Percentiles rank a stretch among this genome's conserved stretches.
These are phyloP conservation scores for Sugiyamaella japonica DNA, from an alignment of 1,139 yeast species.

Conservation along the genomic window DNA sequence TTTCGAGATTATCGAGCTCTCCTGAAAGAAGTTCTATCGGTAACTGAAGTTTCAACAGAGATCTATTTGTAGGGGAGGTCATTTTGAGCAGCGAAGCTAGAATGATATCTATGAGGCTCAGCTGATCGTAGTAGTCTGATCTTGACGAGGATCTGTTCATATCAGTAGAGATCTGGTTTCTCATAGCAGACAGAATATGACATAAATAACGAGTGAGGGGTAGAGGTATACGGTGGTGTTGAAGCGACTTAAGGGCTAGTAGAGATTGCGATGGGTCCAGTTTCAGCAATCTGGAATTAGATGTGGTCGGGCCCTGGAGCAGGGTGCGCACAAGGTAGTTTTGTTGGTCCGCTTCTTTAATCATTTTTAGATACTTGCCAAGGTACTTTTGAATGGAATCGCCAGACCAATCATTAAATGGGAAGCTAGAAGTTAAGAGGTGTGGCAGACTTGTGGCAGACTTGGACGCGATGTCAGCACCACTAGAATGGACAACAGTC, in stretches of 20 bases:
- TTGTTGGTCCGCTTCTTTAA: no score
- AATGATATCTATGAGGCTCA: not conserved
- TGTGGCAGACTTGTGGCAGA: constrained; percentile 2
- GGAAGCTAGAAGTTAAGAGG: not conserved
- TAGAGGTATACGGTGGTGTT: not conserved
- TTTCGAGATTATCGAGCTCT: not conserved
- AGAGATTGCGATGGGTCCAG: not conserved
- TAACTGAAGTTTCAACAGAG: not conserved
- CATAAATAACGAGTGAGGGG: not conserved
- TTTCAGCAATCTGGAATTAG: not conserved
- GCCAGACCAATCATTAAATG: not conserved
- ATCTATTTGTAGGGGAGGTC: not conserved
- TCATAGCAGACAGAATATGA: not conserved
- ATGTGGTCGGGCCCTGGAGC: not conserved
- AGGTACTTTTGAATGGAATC: not conserved
- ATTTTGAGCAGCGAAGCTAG: not conserved
- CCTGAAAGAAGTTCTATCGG: not conserved
- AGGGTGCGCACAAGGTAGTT: not conserved
- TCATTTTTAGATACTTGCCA: not conserved
- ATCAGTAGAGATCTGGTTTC: not conserved
- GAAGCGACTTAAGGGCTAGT: not conserved
- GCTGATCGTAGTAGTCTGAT: not conserved
- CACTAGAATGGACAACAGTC: not conserved
- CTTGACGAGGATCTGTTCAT: not conserved
- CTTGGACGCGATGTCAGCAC: not conserved